Evolutionary conservation across 2,329 filamentous ascomycete species (phyloP).

Genomic region (Fusarium pseudonygamai): DNA sequence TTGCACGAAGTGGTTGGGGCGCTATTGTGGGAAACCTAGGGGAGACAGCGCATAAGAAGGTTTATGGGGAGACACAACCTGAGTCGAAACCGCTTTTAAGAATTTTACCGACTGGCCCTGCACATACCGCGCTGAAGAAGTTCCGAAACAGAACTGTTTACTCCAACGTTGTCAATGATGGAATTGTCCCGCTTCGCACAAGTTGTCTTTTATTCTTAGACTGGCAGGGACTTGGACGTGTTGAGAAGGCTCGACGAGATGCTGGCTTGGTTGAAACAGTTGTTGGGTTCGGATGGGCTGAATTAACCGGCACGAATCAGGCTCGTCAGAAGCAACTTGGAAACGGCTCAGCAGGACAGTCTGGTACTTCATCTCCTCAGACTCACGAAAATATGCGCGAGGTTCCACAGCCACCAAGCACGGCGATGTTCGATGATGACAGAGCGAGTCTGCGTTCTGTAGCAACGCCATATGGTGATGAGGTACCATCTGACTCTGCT

Average conservation of each 20-base stretch:
- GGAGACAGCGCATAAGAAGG: constrained; percentile 48
- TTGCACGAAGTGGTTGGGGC: constrained; percentile 87
- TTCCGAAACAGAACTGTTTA: constrained; percentile 94
- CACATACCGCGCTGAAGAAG: constrained; percentile 84
- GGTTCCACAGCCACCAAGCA: constrained; percentile 75
- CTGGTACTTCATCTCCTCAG: constrained; percentile 50
- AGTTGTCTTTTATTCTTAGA: constrained; percentile 97
- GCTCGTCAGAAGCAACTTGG: constrained; percentile 56
- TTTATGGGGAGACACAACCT: constrained; percentile 59
- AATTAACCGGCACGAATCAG: constrained; percentile 79
- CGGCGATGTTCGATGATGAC: constrained; percentile 75
- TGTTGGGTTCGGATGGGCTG: constrained; percentile 93
- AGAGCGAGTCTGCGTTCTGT: constrained; percentile 63
- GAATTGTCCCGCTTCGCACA: constrained; percentile 92
- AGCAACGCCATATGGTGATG: constrained; percentile 43
- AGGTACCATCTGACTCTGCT: constrained; percentile 41
- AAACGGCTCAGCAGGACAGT: constrained; percentile 45
- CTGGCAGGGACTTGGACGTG: constrained; percentile 91
- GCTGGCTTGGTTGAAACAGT: constrained; percentile 93
- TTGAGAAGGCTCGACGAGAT: constrained; percentile 92
- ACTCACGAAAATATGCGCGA: constrained; percentile 55
- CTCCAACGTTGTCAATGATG: constrained; percentile 97
- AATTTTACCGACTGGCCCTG: constrained; percentile 90
- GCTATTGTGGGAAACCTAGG: constrained; percentile 85
- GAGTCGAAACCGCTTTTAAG: constrained; percentile 89